phyloP scores from a whole-genome alignment of 257 asterid genomes.

The Solanum arcanum region DNA sequence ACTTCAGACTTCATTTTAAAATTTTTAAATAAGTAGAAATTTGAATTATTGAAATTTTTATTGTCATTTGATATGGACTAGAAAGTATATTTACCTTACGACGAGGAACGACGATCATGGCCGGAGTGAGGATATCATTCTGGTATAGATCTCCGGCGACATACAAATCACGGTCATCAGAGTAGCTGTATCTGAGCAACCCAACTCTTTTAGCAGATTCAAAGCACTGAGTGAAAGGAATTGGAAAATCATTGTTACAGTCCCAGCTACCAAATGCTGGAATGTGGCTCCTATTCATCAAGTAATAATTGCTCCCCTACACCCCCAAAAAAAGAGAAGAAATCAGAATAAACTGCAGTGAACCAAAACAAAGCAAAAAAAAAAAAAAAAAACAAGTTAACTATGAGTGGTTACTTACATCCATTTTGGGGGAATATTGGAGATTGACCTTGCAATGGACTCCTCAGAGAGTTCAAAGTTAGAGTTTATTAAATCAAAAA shows the following conservation, averaged over 20 bases:
- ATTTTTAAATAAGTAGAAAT: too few species aligned
- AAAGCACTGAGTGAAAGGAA: constrained; percentile 67
- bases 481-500: background rate
- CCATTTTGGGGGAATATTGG: background rate
- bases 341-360: background rate
- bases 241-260: constrained; percentile 33
- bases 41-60: too few species aligned
- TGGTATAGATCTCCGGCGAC: constrained; percentile 72
- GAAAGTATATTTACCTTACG: background rate
- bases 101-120: constrained; percentile 76
- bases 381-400: too few species aligned
- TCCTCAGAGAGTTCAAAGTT: background rate
- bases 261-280: constrained; percentile 95
- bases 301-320: background rate
- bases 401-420: background rate
- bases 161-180: constrained; percentile 50
- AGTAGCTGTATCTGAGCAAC: constrained; percentile 37
- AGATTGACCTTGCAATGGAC: background rate
- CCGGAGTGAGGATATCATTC: constrained; percentile 49
- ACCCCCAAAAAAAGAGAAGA: background rate
- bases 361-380: background rate
- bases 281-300: constrained; percentile 34
- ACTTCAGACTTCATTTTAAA: background rate
- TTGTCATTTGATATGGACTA: too few species aligned
- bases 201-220: constrained; percentile 53